phyloP scores from a whole-genome alignment of 306 rosid genomes.

The Amphicarpaea edgeworthii region DNA sequence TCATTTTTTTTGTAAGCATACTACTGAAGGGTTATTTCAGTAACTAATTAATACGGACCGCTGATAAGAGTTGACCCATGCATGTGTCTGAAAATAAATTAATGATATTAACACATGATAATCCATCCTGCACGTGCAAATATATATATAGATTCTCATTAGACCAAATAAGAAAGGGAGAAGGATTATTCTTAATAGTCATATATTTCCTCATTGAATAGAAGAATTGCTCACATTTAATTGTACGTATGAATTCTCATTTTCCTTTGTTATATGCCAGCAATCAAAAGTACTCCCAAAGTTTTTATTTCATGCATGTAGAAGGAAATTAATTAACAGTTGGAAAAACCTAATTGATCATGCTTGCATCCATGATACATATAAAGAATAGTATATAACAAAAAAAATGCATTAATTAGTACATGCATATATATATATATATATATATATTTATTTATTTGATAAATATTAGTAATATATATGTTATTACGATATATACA shows the following conservation, averaged over 20 bases:
- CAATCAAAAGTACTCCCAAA: background rate
- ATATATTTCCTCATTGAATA: background rate
- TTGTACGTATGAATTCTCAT: background rate
- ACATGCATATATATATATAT: background rate
- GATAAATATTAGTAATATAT: slow-evolving; percentile 3
- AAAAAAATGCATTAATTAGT: background rate
- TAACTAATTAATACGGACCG: slow-evolving; percentile 14
- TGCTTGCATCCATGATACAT: no score
- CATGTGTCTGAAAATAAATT: slow-evolving; percentile 46
- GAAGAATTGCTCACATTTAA: background rate
- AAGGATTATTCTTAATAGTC: background rate
- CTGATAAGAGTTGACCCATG: slow-evolving; percentile 53
- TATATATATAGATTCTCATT: slow-evolving; percentile 24
- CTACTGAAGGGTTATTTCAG: background rate
- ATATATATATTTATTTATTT: no score
- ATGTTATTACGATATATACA: slow-evolving; percentile 28
- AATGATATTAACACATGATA: slow-evolving; percentile 20
- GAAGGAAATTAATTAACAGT: background rate
- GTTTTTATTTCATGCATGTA: background rate
- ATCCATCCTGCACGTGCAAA: slow-evolving; percentile 42
- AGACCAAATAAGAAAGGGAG: background rate
- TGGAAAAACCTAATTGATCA: background rate
- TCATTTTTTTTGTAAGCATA: slow-evolving; percentile 1
- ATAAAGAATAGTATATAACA: no score
- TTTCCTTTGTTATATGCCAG: background rate